phyloP scores from a whole-genome alignment of 768 basidiomycete species.

The Agaricus bisporus region DNA sequence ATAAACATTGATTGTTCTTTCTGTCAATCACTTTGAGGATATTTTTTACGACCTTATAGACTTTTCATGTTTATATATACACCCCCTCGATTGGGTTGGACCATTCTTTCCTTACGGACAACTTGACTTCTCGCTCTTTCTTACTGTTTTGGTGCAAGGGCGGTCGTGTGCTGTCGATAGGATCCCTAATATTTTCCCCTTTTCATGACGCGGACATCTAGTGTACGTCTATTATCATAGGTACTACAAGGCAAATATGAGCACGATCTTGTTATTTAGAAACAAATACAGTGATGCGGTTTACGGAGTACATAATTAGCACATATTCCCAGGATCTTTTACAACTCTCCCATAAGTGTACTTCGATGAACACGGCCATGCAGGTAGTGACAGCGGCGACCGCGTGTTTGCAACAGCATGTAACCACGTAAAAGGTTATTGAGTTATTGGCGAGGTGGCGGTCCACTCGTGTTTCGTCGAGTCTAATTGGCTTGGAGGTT shows the following conservation, averaged over 20 bases:
- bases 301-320: no score
- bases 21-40: slow-evolving; percentile 59
- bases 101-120: slow-evolving; percentile 28
- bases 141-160: not conserved
- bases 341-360: no score
- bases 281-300: not conserved
- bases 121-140: not conserved
- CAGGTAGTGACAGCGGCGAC: no score
- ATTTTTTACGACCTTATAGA: slow-evolving; percentile 31
- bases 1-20: slow-evolving; percentile 59
- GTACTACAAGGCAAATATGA: slow-evolving; percentile 28
- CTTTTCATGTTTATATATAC: slow-evolving; percentile 21
- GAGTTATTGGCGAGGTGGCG: no score
- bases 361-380: no score
- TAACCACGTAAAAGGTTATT: no score
- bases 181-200: slow-evolving; percentile 1
- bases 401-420: no score
- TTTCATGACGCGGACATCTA: slow-evolving; percentile 35
- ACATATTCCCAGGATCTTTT: no score
- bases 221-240: slow-evolving; percentile 39
- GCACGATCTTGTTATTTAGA: slow-evolving; percentile 22
- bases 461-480: no score
- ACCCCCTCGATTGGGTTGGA: slow-evolving; percentile 21
- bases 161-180: slow-evolving; percentile 3
- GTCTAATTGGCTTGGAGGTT: no score